Conservation (phyloP, 495 filamentous ascomycete genomes). For the Mytilinidion resinicola region DNA sequence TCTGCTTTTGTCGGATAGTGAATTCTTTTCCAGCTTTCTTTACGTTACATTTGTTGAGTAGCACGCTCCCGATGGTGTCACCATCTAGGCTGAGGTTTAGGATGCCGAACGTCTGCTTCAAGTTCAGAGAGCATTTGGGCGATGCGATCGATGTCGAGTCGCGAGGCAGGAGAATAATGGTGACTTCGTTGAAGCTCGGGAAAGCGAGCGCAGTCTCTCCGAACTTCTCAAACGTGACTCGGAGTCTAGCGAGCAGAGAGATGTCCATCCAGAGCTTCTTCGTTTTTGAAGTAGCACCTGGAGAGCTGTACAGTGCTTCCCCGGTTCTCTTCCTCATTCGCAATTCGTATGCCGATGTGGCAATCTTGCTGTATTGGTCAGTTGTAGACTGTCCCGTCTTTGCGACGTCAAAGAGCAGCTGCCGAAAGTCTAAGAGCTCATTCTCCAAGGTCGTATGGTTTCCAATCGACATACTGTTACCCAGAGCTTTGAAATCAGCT, state of each 20-base stretch:
- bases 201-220: slow-evolving; percentile 3
- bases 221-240: slow-evolving; percentile 8
- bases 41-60: slow-evolving; percentile 5
- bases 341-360: slow-evolving; percentile 3
- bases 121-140: neutral
- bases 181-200: slow-evolving; percentile 9
- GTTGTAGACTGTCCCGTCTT: neutral
- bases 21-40: slow-evolving; percentile 1
- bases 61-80: neutral
- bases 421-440: neutral
- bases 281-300: slow-evolving; percentile 3
- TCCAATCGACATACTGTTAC: neutral
- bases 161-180: slow-evolving; percentile 2
- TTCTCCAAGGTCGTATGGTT: neutral
- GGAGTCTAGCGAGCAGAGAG: slow-evolving; percentile 1
- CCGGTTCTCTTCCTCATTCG: slow-evolving; percentile 5
- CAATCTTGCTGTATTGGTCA: neutral
- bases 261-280: slow-evolving; percentile 8
- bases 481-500: slow-evolving; percentile 9
- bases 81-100: neutral
- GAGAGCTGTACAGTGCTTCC: slow-evolving; percentile 3
- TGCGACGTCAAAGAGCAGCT: neutral
- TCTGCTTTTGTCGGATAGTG: slow-evolving; percentile 8
- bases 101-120: slow-evolving; percentile 7
- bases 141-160: neutral